phyloP scores from a whole-genome alignment of 1,139 yeast genomes.

The Tardiomyces blankii region DNA sequence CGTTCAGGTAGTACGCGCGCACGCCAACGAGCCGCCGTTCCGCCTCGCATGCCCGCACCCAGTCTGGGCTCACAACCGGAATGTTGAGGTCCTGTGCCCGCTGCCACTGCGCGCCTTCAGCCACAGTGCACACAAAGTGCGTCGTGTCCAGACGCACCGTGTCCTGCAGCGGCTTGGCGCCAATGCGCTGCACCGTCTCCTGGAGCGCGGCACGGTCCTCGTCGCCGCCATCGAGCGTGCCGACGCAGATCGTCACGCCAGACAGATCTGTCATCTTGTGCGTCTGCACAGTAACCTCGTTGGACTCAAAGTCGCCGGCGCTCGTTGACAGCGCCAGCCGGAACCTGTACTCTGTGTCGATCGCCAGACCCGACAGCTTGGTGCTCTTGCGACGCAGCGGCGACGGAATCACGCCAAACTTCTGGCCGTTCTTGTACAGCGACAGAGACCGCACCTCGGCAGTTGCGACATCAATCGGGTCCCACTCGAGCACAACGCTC shows the following conservation, averaged over 20 bases:
- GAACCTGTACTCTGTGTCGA: constrained; percentile 73
- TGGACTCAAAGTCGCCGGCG: constrained; percentile 73
- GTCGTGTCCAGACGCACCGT: constrained; percentile 84
- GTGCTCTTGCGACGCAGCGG: constrained; percentile 74
- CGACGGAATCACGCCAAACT: constrained; percentile 78
- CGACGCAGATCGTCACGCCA: constrained; percentile 87
- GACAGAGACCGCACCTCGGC: constrained; percentile 68
- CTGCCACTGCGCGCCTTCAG: constrained; percentile 50
- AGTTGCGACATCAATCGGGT: constrained; percentile 71
- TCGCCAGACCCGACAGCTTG: constrained; percentile 82
- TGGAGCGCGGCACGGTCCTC: constrained; percentile 54
- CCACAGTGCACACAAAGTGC: constrained; percentile 77
- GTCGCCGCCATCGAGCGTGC: constrained; percentile 58
- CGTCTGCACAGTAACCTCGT: constrained; percentile 59
- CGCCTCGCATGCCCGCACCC: constrained; percentile 88
- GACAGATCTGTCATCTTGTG: constrained; percentile 94
- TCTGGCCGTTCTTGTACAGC: constrained; percentile 66
- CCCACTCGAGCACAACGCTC: constrained; percentile 93
- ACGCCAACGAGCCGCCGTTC: constrained; percentile 92
- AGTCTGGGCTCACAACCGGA: constrained; percentile 92
- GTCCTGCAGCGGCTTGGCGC: constrained; percentile 72
- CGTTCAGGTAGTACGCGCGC: constrained; percentile 43
- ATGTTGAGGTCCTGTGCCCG: constrained; percentile 81
- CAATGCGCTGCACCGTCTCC: constrained; percentile 53
- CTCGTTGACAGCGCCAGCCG: constrained; percentile 76